Conservation (phyloP, 257 asterid genomes). For the Perilla frutescens region DNA sequence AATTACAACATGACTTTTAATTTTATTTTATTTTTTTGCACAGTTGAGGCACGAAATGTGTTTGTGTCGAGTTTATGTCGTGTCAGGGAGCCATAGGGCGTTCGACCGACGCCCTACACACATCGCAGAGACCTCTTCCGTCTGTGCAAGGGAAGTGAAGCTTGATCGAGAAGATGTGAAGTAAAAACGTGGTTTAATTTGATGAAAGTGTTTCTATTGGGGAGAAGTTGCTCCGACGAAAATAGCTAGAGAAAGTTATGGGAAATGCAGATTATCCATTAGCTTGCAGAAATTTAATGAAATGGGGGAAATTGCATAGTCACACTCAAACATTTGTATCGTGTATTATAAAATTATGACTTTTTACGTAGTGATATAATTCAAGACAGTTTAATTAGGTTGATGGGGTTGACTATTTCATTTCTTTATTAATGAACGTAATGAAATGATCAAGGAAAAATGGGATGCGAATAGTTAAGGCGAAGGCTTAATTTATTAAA, state of each 20-base stretch:
- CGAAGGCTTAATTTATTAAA: no score
- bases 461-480: not conserved
- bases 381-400: not conserved
- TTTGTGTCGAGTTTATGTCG: conserved; percentile 72
- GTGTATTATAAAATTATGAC: not conserved
- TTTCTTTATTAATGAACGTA: not conserved
- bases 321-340: not conserved
- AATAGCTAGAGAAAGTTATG: not conserved
- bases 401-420: not conserved
- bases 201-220: not conserved
- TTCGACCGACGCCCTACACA: conserved; percentile 62
- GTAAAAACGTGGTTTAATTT: not conserved
- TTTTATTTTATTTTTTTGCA: conserved; percentile 1
- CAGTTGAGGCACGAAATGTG: conserved; percentile 82
- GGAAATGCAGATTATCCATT: no score
- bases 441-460: not conserved
- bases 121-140: conserved; percentile 12
- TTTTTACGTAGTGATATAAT: not conserved
- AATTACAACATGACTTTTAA: not conserved
- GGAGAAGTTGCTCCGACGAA: not conserved
- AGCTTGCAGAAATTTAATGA: not conserved
- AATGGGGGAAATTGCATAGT: no score
- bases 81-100: conserved; percentile 67
- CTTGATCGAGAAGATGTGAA: not conserved
- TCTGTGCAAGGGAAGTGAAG: not conserved